Conservation (phyloP, 1,139 yeast species). For the Kurtzmaniella quercitrusa region DNA sequence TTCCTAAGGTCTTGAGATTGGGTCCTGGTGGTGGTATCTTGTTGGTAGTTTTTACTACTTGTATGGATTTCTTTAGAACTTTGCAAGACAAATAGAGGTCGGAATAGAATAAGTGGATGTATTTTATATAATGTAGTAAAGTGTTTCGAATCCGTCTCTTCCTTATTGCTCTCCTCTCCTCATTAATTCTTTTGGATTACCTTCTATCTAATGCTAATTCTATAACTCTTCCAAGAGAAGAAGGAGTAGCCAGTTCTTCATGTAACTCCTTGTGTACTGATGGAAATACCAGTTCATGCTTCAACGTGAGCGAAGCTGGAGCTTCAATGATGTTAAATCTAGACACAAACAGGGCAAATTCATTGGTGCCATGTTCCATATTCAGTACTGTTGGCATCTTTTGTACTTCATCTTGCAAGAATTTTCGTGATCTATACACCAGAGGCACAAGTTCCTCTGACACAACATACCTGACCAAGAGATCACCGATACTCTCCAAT, state of each 20-base stretch:
- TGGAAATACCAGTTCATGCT: slow-evolving; percentile 13
- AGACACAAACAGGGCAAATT: slow-evolving; percentile 19
- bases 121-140: not conserved
- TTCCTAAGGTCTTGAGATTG: slow-evolving; percentile 94
- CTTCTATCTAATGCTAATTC: not conserved
- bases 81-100: slow-evolving; percentile 31
- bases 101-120: slow-evolving; percentile 1
- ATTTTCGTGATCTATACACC: slow-evolving; percentile 18
- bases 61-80: slow-evolving; percentile 90
- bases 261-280: slow-evolving; percentile 5
- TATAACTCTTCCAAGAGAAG: slow-evolving; percentile 1
- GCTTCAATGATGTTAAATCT: slow-evolving; percentile 13
- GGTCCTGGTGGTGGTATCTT: slow-evolving; percentile 99
- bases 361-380: slow-evolving; percentile 29
- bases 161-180: not conserved
- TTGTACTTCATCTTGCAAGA: slow-evolving; percentile 14
- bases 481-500: slow-evolving; percentile 19
- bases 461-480: slow-evolving; percentile 9
- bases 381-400: slow-evolving; percentile 16
- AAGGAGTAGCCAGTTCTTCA: slow-evolving; percentile 7
- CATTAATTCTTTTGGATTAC: no score
- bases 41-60: slow-evolving; percentile 88
- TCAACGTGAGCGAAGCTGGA: slow-evolving; percentile 2
- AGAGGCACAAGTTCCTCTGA: slow-evolving; percentile 9
- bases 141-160: not conserved